A percentile compares a stretch with the other conserved stretches of the same genome.
These are phyloP conservation scores for Saccharomycopsis fodiens DNA, from an alignment of 805 yeast genomes.

Conservation along the genomic window DNA sequence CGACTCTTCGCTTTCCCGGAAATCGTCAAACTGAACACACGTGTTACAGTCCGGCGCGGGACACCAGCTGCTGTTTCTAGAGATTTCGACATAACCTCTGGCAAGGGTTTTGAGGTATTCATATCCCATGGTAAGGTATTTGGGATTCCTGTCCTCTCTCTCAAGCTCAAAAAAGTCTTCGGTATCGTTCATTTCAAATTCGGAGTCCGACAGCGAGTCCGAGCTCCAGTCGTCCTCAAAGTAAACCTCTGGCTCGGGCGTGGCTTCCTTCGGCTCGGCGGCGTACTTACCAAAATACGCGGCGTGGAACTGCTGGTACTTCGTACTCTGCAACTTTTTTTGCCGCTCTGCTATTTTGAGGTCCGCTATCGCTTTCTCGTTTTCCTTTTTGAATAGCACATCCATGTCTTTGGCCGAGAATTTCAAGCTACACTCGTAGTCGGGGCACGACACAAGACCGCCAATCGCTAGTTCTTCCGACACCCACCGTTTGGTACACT, in stretches of 20 bases:
- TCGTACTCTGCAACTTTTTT: not conserved
- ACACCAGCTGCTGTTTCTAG: slow-evolving; percentile 59
- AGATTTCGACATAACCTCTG: slow-evolving; percentile 44
- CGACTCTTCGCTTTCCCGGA: slow-evolving; percentile 25
- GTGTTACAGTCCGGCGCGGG: slow-evolving; percentile 75
- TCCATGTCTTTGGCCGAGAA: slow-evolving; percentile 38
- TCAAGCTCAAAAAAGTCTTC: slow-evolving; percentile 13
- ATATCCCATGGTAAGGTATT: slow-evolving; percentile 17
- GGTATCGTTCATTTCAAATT: slow-evolving; percentile 6
- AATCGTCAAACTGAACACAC: slow-evolving; percentile 39
- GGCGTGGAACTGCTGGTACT: slow-evolving; percentile 5
- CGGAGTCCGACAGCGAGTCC: not conserved
- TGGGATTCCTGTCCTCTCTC: slow-evolving; percentile 3
- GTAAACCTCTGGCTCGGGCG: too few relatives aligned
- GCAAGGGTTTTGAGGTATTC: slow-evolving; percentile 21
- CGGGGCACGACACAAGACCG: slow-evolving; percentile 57
- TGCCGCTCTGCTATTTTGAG: not conserved
- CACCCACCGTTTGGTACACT: slow-evolving; percentile 61
- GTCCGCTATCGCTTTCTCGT: slow-evolving; percentile 1
- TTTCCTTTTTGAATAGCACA: slow-evolving; percentile 23
- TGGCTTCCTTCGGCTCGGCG: not conserved
- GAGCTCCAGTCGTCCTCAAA: not conserved
- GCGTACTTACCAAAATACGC: slow-evolving; percentile 12
- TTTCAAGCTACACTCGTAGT: slow-evolving; percentile 40
- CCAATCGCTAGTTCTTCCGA: slow-evolving; percentile 36